A percentile compares a stretch with the other conserved stretches of the same genome.
Evolutionary conservation across 208 protist species (phyloP).

Genomic region (Polymyxa betae): DNA sequence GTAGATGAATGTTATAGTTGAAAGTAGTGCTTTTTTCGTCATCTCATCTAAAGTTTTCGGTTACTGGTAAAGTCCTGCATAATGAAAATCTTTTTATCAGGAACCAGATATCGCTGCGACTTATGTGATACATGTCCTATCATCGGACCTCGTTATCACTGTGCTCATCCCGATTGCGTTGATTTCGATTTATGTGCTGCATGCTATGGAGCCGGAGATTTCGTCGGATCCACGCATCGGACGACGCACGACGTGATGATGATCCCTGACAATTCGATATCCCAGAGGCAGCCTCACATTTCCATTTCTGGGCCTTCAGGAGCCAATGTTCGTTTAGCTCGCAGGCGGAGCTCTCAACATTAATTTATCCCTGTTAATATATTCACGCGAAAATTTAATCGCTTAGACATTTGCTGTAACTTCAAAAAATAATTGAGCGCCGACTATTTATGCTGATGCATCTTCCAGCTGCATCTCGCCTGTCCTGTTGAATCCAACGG

Average conservation of each 20-base stretch:
- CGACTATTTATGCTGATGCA: too few species aligned
- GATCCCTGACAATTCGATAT: neutral
- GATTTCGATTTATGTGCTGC: slow-evolving; percentile 2
- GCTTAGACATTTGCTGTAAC: too few species aligned
- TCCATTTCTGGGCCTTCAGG: neutral
- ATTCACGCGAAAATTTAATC: too few species aligned
- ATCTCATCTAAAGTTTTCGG: too few species aligned
- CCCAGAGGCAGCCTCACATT: neutral
- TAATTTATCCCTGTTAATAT: too few species aligned
- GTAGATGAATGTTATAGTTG: too few species aligned
- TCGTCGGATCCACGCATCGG: neutral
- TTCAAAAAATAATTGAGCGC: too few species aligned
- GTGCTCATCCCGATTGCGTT: slow-evolving; percentile 36
- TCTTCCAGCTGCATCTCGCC: too few species aligned
- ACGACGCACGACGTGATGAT: neutral
- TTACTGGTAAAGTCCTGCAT: neutral
- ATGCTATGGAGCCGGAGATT: slow-evolving; percentile 12
- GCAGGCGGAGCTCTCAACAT: neutral
- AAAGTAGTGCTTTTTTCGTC: too few species aligned
- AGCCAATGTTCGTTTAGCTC: neutral
- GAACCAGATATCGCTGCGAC: slow-evolving; percentile 33
- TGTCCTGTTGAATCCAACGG: too few species aligned
- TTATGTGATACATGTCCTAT: slow-evolving; percentile 34
- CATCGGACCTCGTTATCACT: slow-evolving; percentile 39
- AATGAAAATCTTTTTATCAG: neutral